Conservation (phyloP, 805 yeast species). For the Ogataea nonfermentans region DNA sequence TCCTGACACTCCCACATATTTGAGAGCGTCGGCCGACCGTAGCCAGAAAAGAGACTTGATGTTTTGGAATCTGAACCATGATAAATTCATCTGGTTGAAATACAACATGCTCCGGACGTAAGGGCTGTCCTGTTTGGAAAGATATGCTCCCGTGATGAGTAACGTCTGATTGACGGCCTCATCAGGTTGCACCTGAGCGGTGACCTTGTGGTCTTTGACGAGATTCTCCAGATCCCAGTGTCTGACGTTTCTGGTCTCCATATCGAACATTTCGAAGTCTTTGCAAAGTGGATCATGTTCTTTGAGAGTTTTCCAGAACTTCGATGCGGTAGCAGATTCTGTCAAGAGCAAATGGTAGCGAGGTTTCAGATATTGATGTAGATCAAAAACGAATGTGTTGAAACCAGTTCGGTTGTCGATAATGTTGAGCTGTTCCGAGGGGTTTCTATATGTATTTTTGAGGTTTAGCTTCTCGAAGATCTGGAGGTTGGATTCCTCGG, state of each 20-base stretch:
- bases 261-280: constrained; percentile 17
- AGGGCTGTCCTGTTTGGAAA: constrained; percentile 54
- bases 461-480: constrained; percentile 48
- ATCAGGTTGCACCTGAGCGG: constrained; percentile 27
- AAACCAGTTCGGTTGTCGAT: constrained; percentile 61
- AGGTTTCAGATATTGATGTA: constrained; percentile 64
- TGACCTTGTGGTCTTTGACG: constrained; percentile 42
- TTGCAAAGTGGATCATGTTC: constrained; percentile 12
- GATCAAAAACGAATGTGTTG: constrained; percentile 57
- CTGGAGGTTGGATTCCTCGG: constrained; percentile 20
- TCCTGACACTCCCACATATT: constrained; percentile 58
- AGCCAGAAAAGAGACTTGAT: constrained; percentile 74
- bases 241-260: constrained; percentile 17
- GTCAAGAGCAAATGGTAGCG: constrained; percentile 55
- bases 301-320: constrained; percentile 23
- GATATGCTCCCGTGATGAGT: constrained; percentile 31
- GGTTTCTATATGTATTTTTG: constrained; percentile 37
- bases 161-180: constrained; percentile 29
- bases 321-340: constrained; percentile 17
- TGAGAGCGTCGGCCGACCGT: constrained; percentile 56
- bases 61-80: constrained; percentile 41
- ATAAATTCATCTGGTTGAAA: constrained; percentile 29
- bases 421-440: constrained; percentile 41
- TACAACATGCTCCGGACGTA: constrained; percentile 40
- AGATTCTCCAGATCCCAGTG: constrained; percentile 28